Conservation (phyloP, 208 protist genomes). For the Trypanosoma melophagium region DNA sequence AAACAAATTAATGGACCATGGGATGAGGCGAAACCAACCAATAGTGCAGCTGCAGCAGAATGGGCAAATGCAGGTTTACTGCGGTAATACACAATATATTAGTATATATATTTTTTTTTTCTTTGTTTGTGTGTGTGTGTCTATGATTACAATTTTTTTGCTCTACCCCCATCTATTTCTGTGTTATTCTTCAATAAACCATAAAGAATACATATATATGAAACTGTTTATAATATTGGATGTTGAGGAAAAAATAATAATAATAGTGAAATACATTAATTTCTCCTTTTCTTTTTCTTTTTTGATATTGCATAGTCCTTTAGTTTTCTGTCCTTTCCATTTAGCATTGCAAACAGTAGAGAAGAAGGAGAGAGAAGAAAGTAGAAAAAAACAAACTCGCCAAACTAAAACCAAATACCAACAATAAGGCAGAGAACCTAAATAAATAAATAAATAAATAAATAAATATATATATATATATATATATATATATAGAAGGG, state of each 20-base stretch:
- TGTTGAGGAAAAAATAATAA: no score
- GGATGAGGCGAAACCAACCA: constrained; percentile 92
- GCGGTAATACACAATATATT: constrained; percentile 20
- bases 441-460: background rate
- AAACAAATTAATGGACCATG: constrained; percentile 90
- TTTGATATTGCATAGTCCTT: constrained; percentile 4
- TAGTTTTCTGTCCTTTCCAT: background rate
- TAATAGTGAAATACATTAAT: constrained; percentile 1
- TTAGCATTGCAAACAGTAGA: background rate
- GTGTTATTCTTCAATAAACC: no score
- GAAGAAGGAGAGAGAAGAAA: background rate
- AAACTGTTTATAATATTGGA: no score
- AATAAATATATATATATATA: background rate
- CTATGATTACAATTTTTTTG: no score
- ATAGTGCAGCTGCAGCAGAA: constrained; percentile 87
- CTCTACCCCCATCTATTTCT: no score
- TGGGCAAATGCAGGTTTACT: constrained; percentile 88
- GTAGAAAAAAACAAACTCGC: background rate
- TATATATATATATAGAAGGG: background rate
- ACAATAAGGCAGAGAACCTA: no score
- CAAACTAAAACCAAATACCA: no score
- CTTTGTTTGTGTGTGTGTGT: no score
- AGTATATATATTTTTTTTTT: constrained; percentile 4
- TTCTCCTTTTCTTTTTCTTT: constrained; percentile 26
- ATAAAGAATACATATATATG: no score